Evolutionary conservation across 345 rosid species (phyloP).

Genomic region (Populus davidiana): DNA sequence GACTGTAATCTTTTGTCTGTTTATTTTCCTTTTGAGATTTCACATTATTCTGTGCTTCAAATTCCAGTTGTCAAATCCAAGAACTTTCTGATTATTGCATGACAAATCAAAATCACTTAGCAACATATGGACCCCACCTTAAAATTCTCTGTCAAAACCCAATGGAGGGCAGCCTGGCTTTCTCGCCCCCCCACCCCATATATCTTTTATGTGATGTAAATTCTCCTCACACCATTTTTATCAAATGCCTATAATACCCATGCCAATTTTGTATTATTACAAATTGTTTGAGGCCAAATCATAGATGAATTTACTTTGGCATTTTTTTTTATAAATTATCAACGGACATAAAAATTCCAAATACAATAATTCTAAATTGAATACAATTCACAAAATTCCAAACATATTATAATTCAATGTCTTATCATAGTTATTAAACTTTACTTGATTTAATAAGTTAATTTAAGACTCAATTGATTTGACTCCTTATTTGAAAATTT

Average conservation of each 20-base stretch:
- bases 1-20: too few relatives aligned
- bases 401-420: too few relatives aligned
- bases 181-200: not conserved
- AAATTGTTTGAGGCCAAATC: not conserved
- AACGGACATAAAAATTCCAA: not conserved
- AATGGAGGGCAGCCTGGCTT: slow-evolving; percentile 60
- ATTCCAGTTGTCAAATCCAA: slow-evolving; percentile 38
- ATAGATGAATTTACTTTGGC: too few relatives aligned
- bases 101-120: slow-evolving; percentile 13
- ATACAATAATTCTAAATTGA: too few relatives aligned
- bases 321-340: too few relatives aligned
- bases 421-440: too few relatives aligned
- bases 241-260: slow-evolving; percentile 32
- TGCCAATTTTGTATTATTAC: slow-evolving; percentile 8
- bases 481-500: too few relatives aligned
- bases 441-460: too few relatives aligned
- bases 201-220: not conserved
- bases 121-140: slow-evolving; percentile 22
- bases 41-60: not conserved
- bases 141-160: slow-evolving; percentile 20
- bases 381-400: too few relatives aligned
- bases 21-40: too few relatives aligned
- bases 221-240: slow-evolving; percentile 20
- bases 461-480: too few relatives aligned
- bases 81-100: slow-evolving; percentile 23